phyloP scores from a whole-genome alignment of 306 rosid species.

The Rubus parviflorus region DNA sequence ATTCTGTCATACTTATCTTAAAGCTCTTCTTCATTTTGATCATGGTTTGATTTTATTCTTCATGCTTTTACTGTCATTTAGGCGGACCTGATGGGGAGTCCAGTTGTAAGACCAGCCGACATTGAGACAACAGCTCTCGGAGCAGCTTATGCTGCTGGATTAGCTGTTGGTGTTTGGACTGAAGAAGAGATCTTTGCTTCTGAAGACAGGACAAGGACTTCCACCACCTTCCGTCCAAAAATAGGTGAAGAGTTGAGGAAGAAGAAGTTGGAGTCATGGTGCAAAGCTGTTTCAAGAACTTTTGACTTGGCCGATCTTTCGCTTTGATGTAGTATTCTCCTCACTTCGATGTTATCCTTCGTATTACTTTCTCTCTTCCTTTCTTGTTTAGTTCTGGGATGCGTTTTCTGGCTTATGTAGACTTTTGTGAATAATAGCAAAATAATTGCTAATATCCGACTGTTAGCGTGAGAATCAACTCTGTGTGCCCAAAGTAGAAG shows the following conservation, averaged over 20 bases:
- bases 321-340: conserved; percentile 35
- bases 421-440: conserved; percentile 1
- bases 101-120: conserved; percentile 82
- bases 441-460: background rate
- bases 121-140: conserved; percentile 94
- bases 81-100: conserved; percentile 76
- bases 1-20: background rate
- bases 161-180: conserved; percentile 79
- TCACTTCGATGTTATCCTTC: background rate
- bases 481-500: background rate
- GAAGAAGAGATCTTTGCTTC: conserved; percentile 55
- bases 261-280: conserved; percentile 76
- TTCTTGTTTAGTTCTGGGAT: background rate
- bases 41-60: background rate
- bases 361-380: background rate
- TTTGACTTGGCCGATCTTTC: conserved; percentile 85
- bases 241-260: conserved; percentile 54
- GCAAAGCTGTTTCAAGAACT: conserved; percentile 77
- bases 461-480: background rate
- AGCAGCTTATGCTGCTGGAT: conserved; percentile 96
- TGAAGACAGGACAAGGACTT: conserved; percentile 38
- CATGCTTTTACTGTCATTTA: conserved; percentile 25
- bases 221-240: conserved; percentile 45
- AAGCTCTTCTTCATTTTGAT: background rate
- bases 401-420: background rate